phyloP scores from a whole-genome alignment of 208 protist genomes.

The Trypanosoma congolense region DNA sequence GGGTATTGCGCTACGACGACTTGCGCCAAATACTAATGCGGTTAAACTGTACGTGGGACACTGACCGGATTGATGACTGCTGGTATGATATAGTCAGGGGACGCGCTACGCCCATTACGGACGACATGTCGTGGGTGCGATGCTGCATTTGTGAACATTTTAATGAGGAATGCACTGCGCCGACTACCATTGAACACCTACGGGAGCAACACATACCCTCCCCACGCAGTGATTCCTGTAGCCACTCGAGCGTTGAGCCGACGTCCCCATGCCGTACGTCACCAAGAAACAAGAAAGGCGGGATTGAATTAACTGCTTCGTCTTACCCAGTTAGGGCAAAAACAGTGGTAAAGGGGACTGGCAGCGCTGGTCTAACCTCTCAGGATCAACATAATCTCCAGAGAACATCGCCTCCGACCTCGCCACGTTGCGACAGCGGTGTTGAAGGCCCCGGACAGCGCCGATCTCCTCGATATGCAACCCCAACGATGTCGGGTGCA shows the following conservation, averaged over 20 bases:
- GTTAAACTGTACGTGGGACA: conserved; percentile 33
- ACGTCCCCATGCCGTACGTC: not conserved
- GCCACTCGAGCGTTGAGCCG: not conserved
- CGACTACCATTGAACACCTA: not conserved
- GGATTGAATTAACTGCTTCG: not conserved
- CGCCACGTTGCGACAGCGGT: too few species aligned
- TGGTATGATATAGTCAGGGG: conserved; percentile 78
- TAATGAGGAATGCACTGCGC: not conserved
- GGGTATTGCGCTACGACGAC: conserved; percentile 45
- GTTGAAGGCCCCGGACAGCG: too few species aligned
- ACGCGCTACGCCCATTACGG: conserved; percentile 27
- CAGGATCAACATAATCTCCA: too few species aligned
- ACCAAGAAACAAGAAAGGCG: not conserved
- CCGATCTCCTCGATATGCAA: too few species aligned
- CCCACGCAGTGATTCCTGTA: not conserved
- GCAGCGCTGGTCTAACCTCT: too few species aligned
- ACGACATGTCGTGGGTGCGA: conserved; percentile 39
- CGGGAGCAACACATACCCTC: not conserved
- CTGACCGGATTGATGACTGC: conserved; percentile 70
- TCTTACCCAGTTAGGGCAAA: not conserved
- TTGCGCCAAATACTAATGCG: conserved; percentile 29
- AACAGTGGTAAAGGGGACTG: not conserved
- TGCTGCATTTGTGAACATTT: conserved; percentile 46
- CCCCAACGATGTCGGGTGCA: conserved; percentile 19
- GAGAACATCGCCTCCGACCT: too few species aligned